A percentile compares a stretch with the other conserved stretches of the same genome.
phyloP scores from a whole-genome alignment of 441 rosid genomes.

The Corymbia citriodora region DNA sequence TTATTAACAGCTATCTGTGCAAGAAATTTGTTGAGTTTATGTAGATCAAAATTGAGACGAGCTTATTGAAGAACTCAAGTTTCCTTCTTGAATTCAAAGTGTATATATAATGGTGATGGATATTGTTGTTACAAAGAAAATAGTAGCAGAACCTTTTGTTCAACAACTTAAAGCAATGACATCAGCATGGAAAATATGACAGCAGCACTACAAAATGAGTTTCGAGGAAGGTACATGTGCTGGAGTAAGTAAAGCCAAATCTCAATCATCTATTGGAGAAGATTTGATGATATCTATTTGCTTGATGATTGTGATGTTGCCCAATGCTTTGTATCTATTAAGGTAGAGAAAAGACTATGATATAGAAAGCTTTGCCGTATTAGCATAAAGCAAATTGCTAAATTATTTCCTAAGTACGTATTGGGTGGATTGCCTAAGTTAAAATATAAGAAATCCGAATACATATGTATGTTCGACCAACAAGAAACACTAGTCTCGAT shows the following conservation, averaged over 20 bases:
- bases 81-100: not conserved
- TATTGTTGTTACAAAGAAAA: not conserved
- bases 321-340: no score
- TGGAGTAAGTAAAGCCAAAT: not conserved
- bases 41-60: not conserved
- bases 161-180: not conserved
- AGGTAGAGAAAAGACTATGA: not conserved
- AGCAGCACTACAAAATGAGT: not conserved
- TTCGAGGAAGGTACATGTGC: not conserved
- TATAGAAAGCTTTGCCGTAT: not conserved
- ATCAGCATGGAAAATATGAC: not conserved
- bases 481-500: no score
- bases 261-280: not conserved
- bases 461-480: no score
- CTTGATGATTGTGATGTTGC: not conserved
- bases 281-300: not conserved
- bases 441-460: no score
- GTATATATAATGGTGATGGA: not conserved
- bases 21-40: not conserved
- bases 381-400: not conserved
- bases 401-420: not conserved
- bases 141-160: not conserved
- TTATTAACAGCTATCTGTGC: no score
- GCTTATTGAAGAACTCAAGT: not conserved
- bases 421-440: not conserved